Percentiles rank a stretch among this genome's conserved stretches.
These are phyloP conservation scores for Salix arbutifolia DNA, from an alignment of 345 rosid genomes.

Conservation along the genomic window DNA sequence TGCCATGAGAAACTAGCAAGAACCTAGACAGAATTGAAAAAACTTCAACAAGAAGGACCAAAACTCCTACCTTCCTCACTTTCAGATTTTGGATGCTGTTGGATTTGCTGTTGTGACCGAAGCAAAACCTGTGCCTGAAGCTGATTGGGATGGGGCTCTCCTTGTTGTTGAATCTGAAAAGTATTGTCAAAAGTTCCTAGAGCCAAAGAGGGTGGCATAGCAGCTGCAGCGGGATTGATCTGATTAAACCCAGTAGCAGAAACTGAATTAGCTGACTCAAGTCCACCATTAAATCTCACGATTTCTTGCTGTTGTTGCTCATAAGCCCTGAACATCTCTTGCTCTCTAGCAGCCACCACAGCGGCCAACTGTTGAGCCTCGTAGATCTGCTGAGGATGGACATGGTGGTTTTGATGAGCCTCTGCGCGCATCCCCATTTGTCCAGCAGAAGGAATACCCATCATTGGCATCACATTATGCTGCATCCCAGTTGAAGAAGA, in stretches of 20 bases:
- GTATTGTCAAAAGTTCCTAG: slow-evolving; percentile 51
- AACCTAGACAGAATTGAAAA: neutral
- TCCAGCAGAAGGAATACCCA: slow-evolving; percentile 39
- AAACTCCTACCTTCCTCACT: slow-evolving; percentile 44
- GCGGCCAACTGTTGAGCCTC: slow-evolving; percentile 65
- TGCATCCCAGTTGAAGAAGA: slow-evolving; percentile 30
- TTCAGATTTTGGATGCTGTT: slow-evolving; percentile 44
- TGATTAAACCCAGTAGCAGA: slow-evolving; percentile 42
- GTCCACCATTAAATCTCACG: slow-evolving; percentile 37
- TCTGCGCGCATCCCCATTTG: slow-evolving; percentile 34
- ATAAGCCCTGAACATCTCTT: slow-evolving; percentile 52
- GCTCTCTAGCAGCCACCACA: slow-evolving; percentile 53
- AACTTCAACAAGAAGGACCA: slow-evolving; percentile 35
- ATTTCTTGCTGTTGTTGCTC: slow-evolving; percentile 42
- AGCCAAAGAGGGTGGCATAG: slow-evolving; percentile 50
- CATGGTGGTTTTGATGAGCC: slow-evolving; percentile 32
- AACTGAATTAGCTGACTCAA: slow-evolving; percentile 33
- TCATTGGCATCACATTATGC: slow-evolving; percentile 41
- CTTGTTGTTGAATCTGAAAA: slow-evolving; percentile 45
- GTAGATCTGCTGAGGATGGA: slow-evolving; percentile 46
- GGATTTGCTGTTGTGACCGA: slow-evolving; percentile 30
- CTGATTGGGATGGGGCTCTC: slow-evolving; percentile 29
- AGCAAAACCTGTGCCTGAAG: slow-evolving; percentile 53
- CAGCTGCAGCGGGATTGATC: slow-evolving; percentile 10
- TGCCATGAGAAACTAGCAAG: neutral